Conservation (phyloP, 345 rosid species). For the Heritiera fomes region DNA sequence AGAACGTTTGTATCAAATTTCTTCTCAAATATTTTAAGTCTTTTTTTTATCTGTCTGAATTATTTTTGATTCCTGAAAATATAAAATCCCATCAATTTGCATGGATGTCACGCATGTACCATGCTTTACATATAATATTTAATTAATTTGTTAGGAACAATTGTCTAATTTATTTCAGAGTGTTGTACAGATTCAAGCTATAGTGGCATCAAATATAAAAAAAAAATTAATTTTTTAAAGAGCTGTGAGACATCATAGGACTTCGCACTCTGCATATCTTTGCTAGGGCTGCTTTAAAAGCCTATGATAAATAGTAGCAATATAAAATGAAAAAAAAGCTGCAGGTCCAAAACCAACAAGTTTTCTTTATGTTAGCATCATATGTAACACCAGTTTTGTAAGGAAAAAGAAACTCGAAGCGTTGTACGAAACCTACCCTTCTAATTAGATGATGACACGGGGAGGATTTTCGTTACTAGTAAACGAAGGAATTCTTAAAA, state of each 20-base stretch:
- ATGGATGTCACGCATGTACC: too few relatives aligned
- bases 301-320: neutral
- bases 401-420: conserved; percentile 25
- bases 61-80: too few relatives aligned
- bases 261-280: neutral
- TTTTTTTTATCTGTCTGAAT: too few relatives aligned
- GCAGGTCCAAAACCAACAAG: conserved; percentile 15
- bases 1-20: too few relatives aligned
- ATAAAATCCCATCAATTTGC: too few relatives aligned
- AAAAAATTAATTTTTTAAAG: neutral
- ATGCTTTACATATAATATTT: too few relatives aligned
- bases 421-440: conserved; percentile 12
- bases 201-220: too few relatives aligned
- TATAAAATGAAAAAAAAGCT: neutral
- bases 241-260: neutral
- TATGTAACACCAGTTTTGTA: conserved; percentile 6
- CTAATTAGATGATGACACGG: neutral
- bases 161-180: too few relatives aligned
- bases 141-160: too few relatives aligned
- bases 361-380: conserved; percentile 17
- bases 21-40: too few relatives aligned
- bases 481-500: neutral
- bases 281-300: neutral
- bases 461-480: neutral
- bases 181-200: too few relatives aligned